These are phyloP conservation scores for Diplodia corticola DNA, from an alignment of 2,329 filamentous ascomycete species.

Conservation along the genomic window DNA sequence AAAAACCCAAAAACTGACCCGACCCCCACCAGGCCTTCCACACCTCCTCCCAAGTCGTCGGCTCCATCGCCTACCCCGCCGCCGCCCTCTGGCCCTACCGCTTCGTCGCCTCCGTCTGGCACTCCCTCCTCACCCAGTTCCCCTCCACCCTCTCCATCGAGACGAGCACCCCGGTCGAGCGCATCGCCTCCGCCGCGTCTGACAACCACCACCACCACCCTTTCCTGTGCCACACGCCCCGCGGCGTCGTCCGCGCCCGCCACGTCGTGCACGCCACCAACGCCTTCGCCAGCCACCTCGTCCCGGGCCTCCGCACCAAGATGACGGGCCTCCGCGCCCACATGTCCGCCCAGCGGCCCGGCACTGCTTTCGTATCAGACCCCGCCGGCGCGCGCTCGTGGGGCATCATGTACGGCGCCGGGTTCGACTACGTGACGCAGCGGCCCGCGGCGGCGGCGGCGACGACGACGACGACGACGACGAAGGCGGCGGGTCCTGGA, in stretches of 20 bases:
- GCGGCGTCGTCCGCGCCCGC: not conserved
- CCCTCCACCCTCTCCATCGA: not conserved
- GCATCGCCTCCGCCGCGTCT: not conserved
- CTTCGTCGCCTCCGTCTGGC: conserved; percentile 9
- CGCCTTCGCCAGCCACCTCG: conserved; percentile 31
- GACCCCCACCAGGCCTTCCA: not conserved
- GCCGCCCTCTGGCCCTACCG: conserved; percentile 20
- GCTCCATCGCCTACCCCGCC: conserved; percentile 3
- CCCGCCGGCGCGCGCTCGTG: conserved; percentile 27
- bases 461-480: too few relatives aligned
- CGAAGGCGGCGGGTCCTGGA: too few relatives aligned
- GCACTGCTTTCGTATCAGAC: not conserved
- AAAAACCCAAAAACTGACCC: not conserved
- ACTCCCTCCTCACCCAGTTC: not conserved
- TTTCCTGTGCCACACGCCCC: conserved; percentile 15
- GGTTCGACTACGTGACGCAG: conserved; percentile 21
- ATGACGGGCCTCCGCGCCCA: conserved; percentile 19
- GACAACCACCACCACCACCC: not conserved
- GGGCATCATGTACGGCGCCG: conserved; percentile 27
- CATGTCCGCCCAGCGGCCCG: conserved; percentile 20
- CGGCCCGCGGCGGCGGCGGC: conserved; percentile 39
- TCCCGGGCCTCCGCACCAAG: conserved; percentile 29
- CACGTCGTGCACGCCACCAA: conserved; percentile 35
- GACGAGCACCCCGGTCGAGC: conserved; percentile 13
- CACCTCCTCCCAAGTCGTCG: conserved; percentile 2